Conservation (phyloP, 306 rosid species). For the Castanea crenata region DNA sequence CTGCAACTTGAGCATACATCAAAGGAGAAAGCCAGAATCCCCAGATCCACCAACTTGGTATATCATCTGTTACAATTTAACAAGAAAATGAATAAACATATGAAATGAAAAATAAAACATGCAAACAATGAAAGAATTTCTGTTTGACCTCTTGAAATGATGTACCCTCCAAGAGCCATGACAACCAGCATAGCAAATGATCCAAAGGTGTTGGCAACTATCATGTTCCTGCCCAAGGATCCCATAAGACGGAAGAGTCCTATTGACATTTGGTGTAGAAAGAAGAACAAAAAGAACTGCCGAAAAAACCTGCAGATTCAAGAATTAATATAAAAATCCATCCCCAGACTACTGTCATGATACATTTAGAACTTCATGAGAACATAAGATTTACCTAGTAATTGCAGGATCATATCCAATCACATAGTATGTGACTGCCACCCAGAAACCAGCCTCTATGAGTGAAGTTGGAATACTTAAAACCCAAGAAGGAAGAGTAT, state of each 20-base stretch:
- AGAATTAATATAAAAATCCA: conserved; percentile 19
- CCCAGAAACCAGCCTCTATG: conserved; percentile 95
- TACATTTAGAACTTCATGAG: conserved; percentile 18
- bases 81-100: conserved; percentile 13
- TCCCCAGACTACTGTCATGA: conserved; percentile 21
- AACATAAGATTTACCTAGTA: conserved; percentile 52
- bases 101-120: conserved; percentile 13
- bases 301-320: conserved; percentile 64
- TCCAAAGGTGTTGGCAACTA: conserved; percentile 95
- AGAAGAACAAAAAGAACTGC: conserved; percentile 80
- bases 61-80: conserved; percentile 52
- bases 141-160: conserved; percentile 75
- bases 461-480: conserved; percentile 84
- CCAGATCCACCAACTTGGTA: conserved; percentile 99
- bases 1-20: conserved; percentile 95
- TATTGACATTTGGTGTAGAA: conserved; percentile 96
- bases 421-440: conserved; percentile 77
- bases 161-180: conserved; percentile 96
- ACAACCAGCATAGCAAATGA: conserved; percentile 99
- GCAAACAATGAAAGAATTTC: conserved; percentile 19
- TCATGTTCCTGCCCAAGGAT: conserved; percentile 97
- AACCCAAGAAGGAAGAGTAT: conserved; percentile 90
- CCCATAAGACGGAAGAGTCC: conserved; percentile 95
- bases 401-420: conserved; percentile 93
- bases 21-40: conserved; percentile 98